Percentiles rank a stretch among this genome's conserved stretches.
phyloP scores from a whole-genome alignment of 352 stramenopile genomes.

The Discostella stelligera region DNA sequence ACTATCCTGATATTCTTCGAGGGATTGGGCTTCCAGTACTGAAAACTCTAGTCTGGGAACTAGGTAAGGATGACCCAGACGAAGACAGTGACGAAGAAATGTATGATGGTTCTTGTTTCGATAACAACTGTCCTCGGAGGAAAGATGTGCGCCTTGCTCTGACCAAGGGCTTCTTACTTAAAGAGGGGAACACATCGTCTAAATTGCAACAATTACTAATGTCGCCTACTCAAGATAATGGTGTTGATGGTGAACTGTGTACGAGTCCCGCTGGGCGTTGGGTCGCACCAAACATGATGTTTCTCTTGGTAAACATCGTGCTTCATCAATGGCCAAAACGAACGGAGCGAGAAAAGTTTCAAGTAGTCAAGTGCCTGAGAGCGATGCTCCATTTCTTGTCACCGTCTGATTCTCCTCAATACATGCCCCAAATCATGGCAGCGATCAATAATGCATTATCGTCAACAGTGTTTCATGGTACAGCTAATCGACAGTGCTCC shows the following conservation, averaged over 20 bases:
- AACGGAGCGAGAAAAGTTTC: slow-evolving; percentile 54
- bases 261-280: slow-evolving; percentile 50
- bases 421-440: slow-evolving; percentile 79
- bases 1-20: slow-evolving; percentile 59
- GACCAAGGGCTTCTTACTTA: slow-evolving; percentile 45
- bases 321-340: slow-evolving; percentile 61
- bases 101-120: slow-evolving; percentile 41
- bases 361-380: slow-evolving; percentile 62
- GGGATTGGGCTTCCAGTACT: slow-evolving; percentile 61
- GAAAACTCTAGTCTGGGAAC: slow-evolving; percentile 71
- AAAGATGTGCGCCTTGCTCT: slow-evolving; percentile 51
- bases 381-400: slow-evolving; percentile 62
- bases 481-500: slow-evolving; percentile 17
- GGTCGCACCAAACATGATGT: slow-evolving; percentile 81
- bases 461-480: slow-evolving; percentile 12
- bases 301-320: slow-evolving; percentile 78
- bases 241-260: slow-evolving; percentile 31
- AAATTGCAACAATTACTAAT: slow-evolving; percentile 28
- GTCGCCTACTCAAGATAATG: slow-evolving; percentile 37
- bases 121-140: slow-evolving; percentile 24
- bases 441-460: slow-evolving; percentile 73
- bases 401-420: slow-evolving; percentile 62
- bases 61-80: slow-evolving; percentile 56
- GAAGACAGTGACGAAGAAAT: slow-evolving; percentile 47
- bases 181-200: slow-evolving; percentile 17